Evolutionary conservation across 371 early-diverging fungal species (phyloP).

Genomic region (Lichtheimia hyalospora): DNA sequence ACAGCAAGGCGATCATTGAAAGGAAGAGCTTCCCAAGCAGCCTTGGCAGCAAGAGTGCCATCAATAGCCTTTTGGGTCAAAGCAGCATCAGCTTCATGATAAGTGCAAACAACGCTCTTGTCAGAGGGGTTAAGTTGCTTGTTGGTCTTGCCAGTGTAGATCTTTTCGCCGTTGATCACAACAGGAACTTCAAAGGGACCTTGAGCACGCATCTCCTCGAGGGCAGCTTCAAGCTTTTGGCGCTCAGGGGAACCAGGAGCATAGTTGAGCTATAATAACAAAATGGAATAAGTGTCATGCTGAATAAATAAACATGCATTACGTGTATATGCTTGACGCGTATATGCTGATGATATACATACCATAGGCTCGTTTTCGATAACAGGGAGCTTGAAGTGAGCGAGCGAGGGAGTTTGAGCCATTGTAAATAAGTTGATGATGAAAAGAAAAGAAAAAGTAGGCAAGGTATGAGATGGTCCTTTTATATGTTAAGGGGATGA

Average conservation of each 20-base stretch:
- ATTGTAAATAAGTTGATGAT: not conserved
- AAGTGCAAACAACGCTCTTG: constrained; percentile 75
- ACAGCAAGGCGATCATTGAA: constrained; percentile 94
- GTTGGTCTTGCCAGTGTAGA: constrained; percentile 64
- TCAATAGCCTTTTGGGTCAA: constrained; percentile 87
- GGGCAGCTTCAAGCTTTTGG: constrained; percentile 69
- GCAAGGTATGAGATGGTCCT: not conserved
- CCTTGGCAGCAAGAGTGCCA: constrained; percentile 85
- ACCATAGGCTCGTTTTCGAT: constrained; percentile 92
- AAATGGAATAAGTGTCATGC: not conserved
- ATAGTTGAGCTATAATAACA: constrained; percentile 61
- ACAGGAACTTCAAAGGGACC: constrained; percentile 83
- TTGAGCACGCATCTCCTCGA: constrained; percentile 72
- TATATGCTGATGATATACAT: constrained; percentile 7
- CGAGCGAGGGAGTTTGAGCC: constrained; percentile 54
- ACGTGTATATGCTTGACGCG: no score
- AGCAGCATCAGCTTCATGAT: constrained; percentile 80
- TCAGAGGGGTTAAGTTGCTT: constrained; percentile 86
- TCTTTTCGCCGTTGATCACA: constrained; percentile 87
- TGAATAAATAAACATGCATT: not conserved
- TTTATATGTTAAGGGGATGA: constrained; percentile 1
- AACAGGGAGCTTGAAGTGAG: constrained; percentile 77
- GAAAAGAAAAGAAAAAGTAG: not conserved
- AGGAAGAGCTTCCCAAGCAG: constrained; percentile 91
- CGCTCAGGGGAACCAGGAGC: constrained; percentile 83